Conservation (phyloP, 257 asterid species). For the Hygrophila difformis region DNA sequence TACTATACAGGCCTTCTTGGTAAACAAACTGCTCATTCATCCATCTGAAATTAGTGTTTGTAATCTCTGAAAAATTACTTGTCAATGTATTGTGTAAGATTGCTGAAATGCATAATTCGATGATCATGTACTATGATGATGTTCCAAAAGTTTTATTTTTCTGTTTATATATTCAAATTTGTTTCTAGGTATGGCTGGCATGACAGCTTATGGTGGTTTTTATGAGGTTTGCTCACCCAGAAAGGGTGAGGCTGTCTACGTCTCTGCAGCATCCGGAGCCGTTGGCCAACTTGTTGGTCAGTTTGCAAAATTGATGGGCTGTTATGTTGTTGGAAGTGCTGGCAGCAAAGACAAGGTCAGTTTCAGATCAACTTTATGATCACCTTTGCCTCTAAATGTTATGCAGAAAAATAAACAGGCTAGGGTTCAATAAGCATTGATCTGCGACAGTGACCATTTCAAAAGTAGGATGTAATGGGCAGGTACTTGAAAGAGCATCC, state of each 20-base stretch:
- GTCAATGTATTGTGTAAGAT: too few relatives aligned
- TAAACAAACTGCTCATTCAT: constrained; percentile 6
- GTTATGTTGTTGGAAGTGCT: constrained; percentile 47
- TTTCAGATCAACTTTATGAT: not conserved
- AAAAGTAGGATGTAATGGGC: too few relatives aligned
- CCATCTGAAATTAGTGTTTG: not conserved
- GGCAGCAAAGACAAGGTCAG: constrained; percentile 41
- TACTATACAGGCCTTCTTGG: constrained; percentile 57
- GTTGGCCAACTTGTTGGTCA: constrained; percentile 58
- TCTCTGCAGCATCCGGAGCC: constrained; percentile 47
- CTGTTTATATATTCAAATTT: too few relatives aligned
- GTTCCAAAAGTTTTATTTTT: too few relatives aligned
- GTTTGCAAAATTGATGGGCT: constrained; percentile 42
- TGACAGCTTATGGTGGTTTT: constrained; percentile 37
- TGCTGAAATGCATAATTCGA: too few relatives aligned
- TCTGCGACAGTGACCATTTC: too few relatives aligned
- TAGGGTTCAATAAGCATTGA: too few relatives aligned
- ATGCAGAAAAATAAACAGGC: not conserved
- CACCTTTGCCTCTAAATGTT: not conserved
- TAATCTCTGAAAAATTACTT: too few relatives aligned
- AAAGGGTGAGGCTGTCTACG: constrained; percentile 31
- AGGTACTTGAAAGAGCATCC: too few relatives aligned
- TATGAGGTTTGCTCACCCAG: constrained; percentile 28
- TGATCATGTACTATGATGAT: too few relatives aligned
- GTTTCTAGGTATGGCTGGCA: constrained; percentile 35